A percentile compares a stretch with the other conserved stretches of the same genome.
phyloP scores from a whole-genome alignment of 1,284 basidiomycete genomes.

The Ustilago hordei region DNA sequence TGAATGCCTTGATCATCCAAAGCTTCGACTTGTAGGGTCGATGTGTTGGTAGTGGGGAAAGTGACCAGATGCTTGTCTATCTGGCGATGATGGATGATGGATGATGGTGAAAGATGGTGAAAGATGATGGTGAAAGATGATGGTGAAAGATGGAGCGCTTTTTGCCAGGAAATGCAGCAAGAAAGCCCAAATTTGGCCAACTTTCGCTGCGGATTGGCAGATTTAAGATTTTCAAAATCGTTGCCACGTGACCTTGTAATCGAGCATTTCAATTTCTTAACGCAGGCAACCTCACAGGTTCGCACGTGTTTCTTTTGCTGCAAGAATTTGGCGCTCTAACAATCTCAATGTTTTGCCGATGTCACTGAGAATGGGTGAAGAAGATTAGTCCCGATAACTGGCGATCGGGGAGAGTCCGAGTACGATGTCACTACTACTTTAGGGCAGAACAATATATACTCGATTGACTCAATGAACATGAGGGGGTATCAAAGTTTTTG shows the following conservation, averaged over 20 bases:
- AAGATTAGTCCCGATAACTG: too few relatives aligned
- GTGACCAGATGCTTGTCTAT: constrained; percentile 3
- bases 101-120: constrained; percentile 4
- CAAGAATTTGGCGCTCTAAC: not conserved
- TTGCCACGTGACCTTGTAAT: constrained; percentile 13
- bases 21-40: constrained; percentile 4
- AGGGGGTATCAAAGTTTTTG: too few relatives aligned
- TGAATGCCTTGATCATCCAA: constrained; percentile 47
- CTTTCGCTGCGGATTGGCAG: constrained; percentile 2
- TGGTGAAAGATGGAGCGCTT: not conserved
- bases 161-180: constrained; percentile 1
- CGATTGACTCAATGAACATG: too few relatives aligned
- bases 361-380: too few relatives aligned
- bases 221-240: constrained; percentile 1
- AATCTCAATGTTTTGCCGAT: not conserved
- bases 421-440: too few relatives aligned
- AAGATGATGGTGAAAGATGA: not conserved
- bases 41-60: not conserved
- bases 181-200: constrained; percentile 13
- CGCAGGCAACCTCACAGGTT: not conserved
- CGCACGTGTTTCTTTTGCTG: not conserved
- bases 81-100: not conserved
- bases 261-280: not conserved
- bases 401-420: too few relatives aligned
- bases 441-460: too few relatives aligned